Evolutionary conservation across 2,329 filamentous ascomycete genomes (phyloP).

Genomic region (Dactylellina haptotyla): DNA sequence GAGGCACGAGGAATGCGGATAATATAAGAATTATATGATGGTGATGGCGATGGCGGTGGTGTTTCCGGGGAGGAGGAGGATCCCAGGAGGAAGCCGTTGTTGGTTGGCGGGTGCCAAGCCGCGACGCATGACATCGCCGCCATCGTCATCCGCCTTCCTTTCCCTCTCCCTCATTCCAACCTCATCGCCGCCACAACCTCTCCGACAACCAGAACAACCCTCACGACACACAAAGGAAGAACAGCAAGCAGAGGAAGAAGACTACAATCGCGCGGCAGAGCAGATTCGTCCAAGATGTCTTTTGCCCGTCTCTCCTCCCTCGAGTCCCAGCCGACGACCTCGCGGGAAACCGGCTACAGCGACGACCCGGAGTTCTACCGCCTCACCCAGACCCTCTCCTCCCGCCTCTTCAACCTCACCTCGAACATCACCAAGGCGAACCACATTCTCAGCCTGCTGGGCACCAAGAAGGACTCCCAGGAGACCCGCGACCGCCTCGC

Average conservation of each 20-base stretch:
- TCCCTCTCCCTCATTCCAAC: conserved; percentile 1
- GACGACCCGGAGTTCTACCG: conserved; percentile 93
- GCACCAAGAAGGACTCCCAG: conserved; percentile 90
- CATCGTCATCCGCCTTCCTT: conserved; percentile 20
- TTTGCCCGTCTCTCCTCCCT: conserved; percentile 87
- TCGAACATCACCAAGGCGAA: conserved; percentile 86
- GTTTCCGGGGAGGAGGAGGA: too few relatives aligned
- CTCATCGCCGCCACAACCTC: neutral
- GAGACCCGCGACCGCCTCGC: conserved; percentile 90
- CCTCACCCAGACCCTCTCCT: conserved; percentile 82
- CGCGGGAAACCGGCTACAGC: conserved; percentile 77
- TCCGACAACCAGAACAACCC: neutral
- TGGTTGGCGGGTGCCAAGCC: too few relatives aligned
- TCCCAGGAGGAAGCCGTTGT: too few relatives aligned
- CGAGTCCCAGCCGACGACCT: conserved; percentile 78
- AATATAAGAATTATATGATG: neutral
- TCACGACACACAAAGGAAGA: neutral
- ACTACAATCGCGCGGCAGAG: conserved; percentile 1
- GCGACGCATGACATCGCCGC: neutral
- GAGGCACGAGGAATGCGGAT: neutral
- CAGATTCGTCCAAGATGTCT: conserved; percentile 71
- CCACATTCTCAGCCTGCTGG: conserved; percentile 84
- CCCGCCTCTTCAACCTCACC: conserved; percentile 87
- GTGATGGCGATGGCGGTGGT: neutral
- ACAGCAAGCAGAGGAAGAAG: too few relatives aligned